Evolutionary conservation across 495 filamentous ascomycete genomes (phyloP).

Genomic region (Aspergillus carlsbadensis): DNA sequence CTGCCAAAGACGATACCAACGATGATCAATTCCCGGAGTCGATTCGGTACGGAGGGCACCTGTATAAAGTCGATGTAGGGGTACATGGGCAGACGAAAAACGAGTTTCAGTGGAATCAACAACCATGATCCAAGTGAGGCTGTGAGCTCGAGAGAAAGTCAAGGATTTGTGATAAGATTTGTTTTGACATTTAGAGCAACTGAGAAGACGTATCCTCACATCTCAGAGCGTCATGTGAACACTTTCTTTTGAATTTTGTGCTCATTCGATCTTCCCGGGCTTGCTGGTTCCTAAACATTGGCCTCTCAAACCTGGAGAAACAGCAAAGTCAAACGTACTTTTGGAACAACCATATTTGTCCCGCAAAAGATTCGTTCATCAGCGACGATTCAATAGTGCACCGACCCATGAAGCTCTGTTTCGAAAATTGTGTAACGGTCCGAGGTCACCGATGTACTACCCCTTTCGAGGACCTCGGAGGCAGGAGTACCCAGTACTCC

Average conservation of each 20-base stretch:
- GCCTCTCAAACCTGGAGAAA: too few species aligned
- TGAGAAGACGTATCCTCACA: background rate
- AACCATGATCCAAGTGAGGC: background rate
- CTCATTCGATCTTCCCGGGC: background rate
- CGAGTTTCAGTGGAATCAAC: conserved; percentile 44
- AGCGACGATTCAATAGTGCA: conserved; percentile 5
- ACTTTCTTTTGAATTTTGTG: background rate
- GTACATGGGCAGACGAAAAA: conserved; percentile 56
- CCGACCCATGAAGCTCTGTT: background rate
- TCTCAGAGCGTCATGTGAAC: background rate
- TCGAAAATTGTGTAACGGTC: conserved; percentile 1
- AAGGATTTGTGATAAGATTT: background rate
- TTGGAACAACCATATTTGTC: too few species aligned
- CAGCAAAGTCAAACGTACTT: too few species aligned
- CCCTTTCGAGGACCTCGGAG: too few species aligned
- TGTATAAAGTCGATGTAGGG: conserved; percentile 71
- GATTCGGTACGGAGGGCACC: conserved; percentile 58
- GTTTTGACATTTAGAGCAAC: background rate
- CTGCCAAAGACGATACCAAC: conserved; percentile 60
- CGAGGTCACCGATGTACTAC: too few species aligned
- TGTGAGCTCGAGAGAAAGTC: background rate
- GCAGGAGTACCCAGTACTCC: too few species aligned
- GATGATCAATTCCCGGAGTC: conserved; percentile 52
- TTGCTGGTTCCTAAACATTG: background rate
- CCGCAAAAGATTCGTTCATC: too few species aligned